Percentiles rank a stretch among this genome's conserved stretches.
Conservation (phyloP, 352 stramenopile species). For the Phytopythium helicoides region DNA sequence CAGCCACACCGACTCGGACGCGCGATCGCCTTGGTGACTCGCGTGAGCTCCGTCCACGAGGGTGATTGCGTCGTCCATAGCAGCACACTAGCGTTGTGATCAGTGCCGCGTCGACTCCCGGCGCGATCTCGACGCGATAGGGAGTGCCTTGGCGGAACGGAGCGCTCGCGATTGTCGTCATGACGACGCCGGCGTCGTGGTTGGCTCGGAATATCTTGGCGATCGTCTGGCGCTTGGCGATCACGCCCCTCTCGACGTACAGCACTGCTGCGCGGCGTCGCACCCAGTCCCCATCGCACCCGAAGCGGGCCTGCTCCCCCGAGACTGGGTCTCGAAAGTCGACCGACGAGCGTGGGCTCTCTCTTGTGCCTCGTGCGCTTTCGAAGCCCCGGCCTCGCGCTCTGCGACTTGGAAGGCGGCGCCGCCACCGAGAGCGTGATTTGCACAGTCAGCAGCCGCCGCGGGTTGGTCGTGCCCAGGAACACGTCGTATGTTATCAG, state of each 20-base stretch:
- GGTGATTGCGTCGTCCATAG: slow-evolving; percentile 31
- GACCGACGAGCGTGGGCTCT: slow-evolving; percentile 24
- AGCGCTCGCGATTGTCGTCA: slow-evolving; percentile 12
- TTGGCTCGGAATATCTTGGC: slow-evolving; percentile 33
- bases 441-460: slow-evolving; percentile 25
- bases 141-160: slow-evolving; percentile 11
- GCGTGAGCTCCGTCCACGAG: too few relatives aligned
- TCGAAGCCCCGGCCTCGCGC: too few relatives aligned
- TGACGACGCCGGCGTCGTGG: not conserved
- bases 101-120: slow-evolving; percentile 32
- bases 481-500: slow-evolving; percentile 26
- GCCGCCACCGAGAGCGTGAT: slow-evolving; percentile 15
- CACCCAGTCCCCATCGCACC: slow-evolving; percentile 30
- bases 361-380: not conserved
- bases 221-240: slow-evolving; percentile 22
- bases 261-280: slow-evolving; percentile 26
- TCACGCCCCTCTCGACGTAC: slow-evolving; percentile 26
- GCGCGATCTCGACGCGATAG: slow-evolving; percentile 35
- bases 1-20: not conserved
- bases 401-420: too few relatives aligned
- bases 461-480: slow-evolving; percentile 26
- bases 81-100: slow-evolving; percentile 29
- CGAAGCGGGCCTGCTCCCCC: slow-evolving; percentile 25
- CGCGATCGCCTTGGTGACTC: too few relatives aligned
- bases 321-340: slow-evolving; percentile 32